These are phyloP conservation scores for Solanum chmielewskii DNA, from an alignment of 257 asterid species.

Conservation along the genomic window DNA sequence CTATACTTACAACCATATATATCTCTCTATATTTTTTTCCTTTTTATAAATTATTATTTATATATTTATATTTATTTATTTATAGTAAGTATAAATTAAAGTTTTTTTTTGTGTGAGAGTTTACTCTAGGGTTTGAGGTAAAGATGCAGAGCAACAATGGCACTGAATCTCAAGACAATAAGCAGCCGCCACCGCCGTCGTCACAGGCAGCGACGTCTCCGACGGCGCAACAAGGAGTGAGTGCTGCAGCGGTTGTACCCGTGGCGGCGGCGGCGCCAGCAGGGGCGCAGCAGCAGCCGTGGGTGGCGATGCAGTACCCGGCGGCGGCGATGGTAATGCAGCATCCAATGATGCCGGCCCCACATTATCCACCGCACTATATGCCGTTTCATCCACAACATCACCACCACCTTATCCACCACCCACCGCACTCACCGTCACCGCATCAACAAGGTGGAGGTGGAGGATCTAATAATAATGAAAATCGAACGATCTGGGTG, in stretches of 20 bases:
- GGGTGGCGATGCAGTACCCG: slow-evolving; percentile 7
- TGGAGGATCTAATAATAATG: slow-evolving; percentile 55
- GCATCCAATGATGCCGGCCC: slow-evolving; percentile 6
- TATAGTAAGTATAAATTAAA: not conserved
- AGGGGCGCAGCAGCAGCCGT: not conserved
- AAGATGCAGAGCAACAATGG: slow-evolving; percentile 1
- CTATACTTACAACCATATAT: not conserved
- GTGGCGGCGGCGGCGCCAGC: not conserved
- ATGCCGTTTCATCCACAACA: slow-evolving; percentile 1
- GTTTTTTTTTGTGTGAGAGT: not conserved
- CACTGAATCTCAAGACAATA: not conserved
- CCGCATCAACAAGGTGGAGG: slow-evolving; percentile 19
- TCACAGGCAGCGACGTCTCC: not conserved
- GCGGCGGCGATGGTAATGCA: slow-evolving; percentile 8
- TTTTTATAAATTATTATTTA: not conserved
- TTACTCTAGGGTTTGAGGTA: not conserved
- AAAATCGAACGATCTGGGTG: slow-evolving; percentile 92
- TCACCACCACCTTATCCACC: slow-evolving; percentile 20
- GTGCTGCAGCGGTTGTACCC: not conserved
- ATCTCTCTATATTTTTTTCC: not conserved
- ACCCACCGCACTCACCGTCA: slow-evolving; percentile 18
- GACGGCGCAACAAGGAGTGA: not conserved
- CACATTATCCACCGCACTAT: not conserved
- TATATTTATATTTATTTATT: not conserved
- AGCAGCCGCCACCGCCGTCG: not conserved